Conservation (phyloP, 192 early-diverging fungal genomes). For the Entomortierella parvispora region DNA sequence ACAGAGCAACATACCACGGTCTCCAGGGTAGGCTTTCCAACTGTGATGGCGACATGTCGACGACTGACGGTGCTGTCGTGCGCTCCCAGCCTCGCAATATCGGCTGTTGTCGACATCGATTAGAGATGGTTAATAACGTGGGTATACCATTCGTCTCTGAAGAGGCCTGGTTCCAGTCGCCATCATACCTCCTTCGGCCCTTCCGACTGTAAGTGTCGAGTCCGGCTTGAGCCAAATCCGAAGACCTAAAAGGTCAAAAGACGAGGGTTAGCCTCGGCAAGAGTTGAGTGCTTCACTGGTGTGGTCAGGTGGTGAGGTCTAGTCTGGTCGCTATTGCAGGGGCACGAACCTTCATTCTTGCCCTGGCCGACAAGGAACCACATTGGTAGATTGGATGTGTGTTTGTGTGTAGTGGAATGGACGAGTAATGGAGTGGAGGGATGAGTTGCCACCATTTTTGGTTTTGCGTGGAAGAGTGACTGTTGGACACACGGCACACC, state of each 20-base stretch:
- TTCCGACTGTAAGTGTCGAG: slow-evolving; percentile 37
- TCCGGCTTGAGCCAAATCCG: slow-evolving; percentile 50
- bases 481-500: too few species aligned
- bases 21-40: slow-evolving; percentile 22
- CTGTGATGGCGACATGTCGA: slow-evolving; percentile 27
- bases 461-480: too few species aligned
- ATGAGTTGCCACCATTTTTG: too few species aligned
- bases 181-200: slow-evolving; percentile 16
- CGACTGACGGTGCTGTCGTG: slow-evolving; percentile 31
- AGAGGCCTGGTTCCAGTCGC: too few species aligned
- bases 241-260: not conserved
- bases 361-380: slow-evolving; percentile 41
- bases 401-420: too few species aligned
- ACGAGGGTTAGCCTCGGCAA: not conserved
- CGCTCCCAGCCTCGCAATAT: slow-evolving; percentile 16
- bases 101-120: slow-evolving; percentile 1
- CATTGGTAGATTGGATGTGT: slow-evolving; percentile 7
- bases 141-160: not conserved
- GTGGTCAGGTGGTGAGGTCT: not conserved
- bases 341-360: slow-evolving; percentile 15
- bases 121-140: not conserved
- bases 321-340: not conserved
- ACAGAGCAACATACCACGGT: slow-evolving; percentile 21
- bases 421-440: too few species aligned
- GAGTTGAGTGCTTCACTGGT: too few species aligned